Evolutionary conservation across 192 early-diverging fungal species (phyloP), one percentile per base, ranked within the genome.

Genomic region (Irineochytrium annulatum): DNA sequence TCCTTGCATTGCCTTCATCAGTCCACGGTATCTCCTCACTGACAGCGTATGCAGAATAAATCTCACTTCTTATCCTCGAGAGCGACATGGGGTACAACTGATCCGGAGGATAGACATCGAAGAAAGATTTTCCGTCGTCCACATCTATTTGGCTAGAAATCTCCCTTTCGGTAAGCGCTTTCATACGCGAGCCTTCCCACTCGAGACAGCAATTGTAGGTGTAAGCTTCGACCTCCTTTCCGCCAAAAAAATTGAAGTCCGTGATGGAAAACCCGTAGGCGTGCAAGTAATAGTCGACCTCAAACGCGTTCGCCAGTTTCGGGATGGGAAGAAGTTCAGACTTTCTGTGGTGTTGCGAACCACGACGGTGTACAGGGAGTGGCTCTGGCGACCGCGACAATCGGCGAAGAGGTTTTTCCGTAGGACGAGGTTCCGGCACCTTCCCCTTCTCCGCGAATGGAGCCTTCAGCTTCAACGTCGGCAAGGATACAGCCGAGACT

Each of bases 381-480:
- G 62, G 60, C 22, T 63, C 55, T 26, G 49, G 22, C 20, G 71
- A 55, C 27, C 52, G 77, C 26, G 58, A 22, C 28, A 61, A 56
- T 51, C 26, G 49, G 31, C 20, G 44, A 26, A 33, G 3, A 28
- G 60, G 22, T n/a, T 6, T 59, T 24, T 49, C 46, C 46, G 24
- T 24, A 20, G 22, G 46, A 24, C 46, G 46, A 22, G 11, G 8
- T 8, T 49, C 46, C 11, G 26, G 8, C 11, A 22, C 5, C 17
- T 24, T 14, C 11, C 13, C 28, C 3, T 22, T 22, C 39, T 35
- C 5, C 2, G 56, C 37, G 3, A 3, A 5, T 13, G 35, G n/a
- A 17, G 29, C 34, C 34, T 34, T 22, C 31, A 37, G 19, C 34
- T 31, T 22, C 34, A 6, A 37, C 16, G 56, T 37, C 4, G 32